phyloP scores from a whole-genome alignment of 2,329 filamentous ascomycete species.

The Venturia asperata region DNA sequence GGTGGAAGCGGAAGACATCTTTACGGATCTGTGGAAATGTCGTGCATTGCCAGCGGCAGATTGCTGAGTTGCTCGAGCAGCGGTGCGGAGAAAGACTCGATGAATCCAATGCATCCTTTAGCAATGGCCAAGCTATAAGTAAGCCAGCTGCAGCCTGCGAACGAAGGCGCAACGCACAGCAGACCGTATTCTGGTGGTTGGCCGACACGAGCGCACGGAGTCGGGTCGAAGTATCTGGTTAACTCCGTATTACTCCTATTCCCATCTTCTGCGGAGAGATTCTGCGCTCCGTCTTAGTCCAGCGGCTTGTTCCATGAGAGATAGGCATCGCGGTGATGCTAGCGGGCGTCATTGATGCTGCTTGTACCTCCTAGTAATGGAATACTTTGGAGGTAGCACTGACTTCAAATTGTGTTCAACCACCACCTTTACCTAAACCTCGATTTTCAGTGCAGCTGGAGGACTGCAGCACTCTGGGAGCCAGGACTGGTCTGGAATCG shows the following conservation, averaged over 20 bases:
- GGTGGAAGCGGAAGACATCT: conserved; percentile 27
- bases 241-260: conserved; percentile 12
- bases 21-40: conserved; percentile 17
- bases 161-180: background rate
- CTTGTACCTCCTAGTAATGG: background rate
- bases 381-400: background rate
- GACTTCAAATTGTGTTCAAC: too few relatives aligned
- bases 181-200: background rate
- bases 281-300: background rate
- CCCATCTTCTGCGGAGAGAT: background rate
- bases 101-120: background rate
- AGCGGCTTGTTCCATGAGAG: background rate
- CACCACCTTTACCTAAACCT: background rate
- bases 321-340: background rate
- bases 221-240: background rate
- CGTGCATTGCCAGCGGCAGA: background rate
- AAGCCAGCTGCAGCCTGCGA: conserved; percentile 2
- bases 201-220: background rate
- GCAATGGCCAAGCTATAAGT: background rate
- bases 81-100: background rate
- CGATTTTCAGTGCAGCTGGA: background rate
- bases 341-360: conserved; percentile 8
- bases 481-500: too few relatives aligned
- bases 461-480: background rate
- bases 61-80: conserved; percentile 3